Conservation (phyloP, 1,284 basidiomycete genomes). For the Neonothopanus nambi region DNA sequence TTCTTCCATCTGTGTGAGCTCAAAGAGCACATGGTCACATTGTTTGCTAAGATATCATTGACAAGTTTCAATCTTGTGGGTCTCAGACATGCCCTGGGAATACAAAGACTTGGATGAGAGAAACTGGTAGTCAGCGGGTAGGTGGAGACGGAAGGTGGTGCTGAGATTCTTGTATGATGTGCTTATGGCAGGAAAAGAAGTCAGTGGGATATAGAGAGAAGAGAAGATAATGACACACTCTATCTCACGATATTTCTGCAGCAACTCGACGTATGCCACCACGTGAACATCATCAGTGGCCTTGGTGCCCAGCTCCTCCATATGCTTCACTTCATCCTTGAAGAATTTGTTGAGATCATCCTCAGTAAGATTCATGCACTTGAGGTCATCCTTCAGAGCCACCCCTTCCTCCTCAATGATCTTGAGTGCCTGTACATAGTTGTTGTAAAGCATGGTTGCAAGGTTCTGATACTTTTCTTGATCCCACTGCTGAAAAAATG, state of each 20-base stretch:
- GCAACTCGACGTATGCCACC: conserved; percentile 24
- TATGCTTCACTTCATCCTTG: conserved; percentile 11
- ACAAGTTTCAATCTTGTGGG: not conserved
- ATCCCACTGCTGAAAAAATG: conserved; percentile 23
- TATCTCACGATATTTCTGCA: conserved; percentile 15
- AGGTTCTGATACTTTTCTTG: conserved; percentile 23
- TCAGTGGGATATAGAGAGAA: too few relatives aligned
- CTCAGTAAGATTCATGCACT: not conserved
- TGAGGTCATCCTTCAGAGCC: conserved; percentile 13
- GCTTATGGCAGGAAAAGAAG: too few relatives aligned
- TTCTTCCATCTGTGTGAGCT: conserved; percentile 12
- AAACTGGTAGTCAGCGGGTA: conserved; percentile 4
- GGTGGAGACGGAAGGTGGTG: not conserved
- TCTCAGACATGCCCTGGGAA: not conserved
- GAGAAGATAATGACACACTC: conserved; percentile 15
- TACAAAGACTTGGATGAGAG: not conserved
- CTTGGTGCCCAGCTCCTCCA: conserved; percentile 23
- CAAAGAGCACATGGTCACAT: not conserved
- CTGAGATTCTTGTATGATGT: too few relatives aligned
- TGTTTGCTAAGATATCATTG: not conserved
- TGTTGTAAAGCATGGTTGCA: conserved; percentile 6
- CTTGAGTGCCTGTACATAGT: conserved; percentile 21
- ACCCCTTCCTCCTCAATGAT: conserved; percentile 20
- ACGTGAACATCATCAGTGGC: conserved; percentile 20
- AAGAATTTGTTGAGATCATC: not conserved